Evolutionary conservation across 148 eudicot genomes (phyloP), one percentile per base, ranked within the genome.

Genomic region (Camellia japonica): DNA sequence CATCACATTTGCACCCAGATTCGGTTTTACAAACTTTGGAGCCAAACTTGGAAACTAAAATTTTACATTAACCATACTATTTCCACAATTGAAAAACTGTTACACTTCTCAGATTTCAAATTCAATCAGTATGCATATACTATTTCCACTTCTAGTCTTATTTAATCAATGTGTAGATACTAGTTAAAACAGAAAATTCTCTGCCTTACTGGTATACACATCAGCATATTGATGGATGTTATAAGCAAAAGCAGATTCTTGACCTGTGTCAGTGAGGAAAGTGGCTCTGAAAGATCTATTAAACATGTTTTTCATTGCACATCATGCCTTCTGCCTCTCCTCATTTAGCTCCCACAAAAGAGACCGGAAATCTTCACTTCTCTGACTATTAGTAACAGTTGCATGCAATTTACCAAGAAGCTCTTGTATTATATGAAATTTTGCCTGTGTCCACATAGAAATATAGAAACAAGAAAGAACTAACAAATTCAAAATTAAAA

Each of bases 161-260:
- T n/a, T n/a, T n/a, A n/a, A n/a, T n/a, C n/a, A n/a, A n/a, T n/a
- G n/a, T n/a, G n/a, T n/a, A n/a, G n/a, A n/a, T n/a, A n/a, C n/a
- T n/a, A n/a, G n/a, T n/a, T 91, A 90, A 77, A 87, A 88, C 85
- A 96, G 70, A 82, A 96, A 96, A 83, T 96, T 96, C 79, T 96
- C 99, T 2, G 99, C 95, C 87, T 89, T 93, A 84, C 99, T 96
- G 71, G 99, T 96, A 76, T 96, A 96, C 47, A 96, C 97, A 81
- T 96, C 98, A 44, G 99, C 99, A 78, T 93, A 96, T 75, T 83
- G 98, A 87, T 96, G 99, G 84, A 96, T 96, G 80, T 90, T 89
- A 79, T 96, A 92, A 13, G 97, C 90, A 84, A 96, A 96, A 43
- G 97, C 87, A 46, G 99, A 96, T 87, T 96, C 99, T 88, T 91